Evolutionary conservation across 306 rosid species (phyloP), one percentile per base, ranked within the genome.

Genomic region (Chamaecrista fasciculata): DNA sequence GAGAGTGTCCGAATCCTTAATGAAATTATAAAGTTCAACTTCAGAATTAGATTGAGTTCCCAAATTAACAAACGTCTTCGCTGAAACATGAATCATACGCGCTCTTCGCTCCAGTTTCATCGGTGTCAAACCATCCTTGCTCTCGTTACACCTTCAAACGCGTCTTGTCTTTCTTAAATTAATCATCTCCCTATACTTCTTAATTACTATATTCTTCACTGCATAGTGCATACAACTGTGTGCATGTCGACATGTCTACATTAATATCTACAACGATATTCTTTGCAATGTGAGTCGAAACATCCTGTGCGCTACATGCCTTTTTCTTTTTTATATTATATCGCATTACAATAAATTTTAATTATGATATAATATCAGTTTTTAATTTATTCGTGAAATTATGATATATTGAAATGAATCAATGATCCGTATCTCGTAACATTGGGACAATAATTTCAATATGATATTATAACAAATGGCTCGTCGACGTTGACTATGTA

Each of bases 71-170:
- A 46, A n/a, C 3, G 16, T n/a, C 49, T 43, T 43, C 46, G n/a
- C 3, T 11, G 46, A 12, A 11, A 40, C 2, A 37, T 0, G 24
- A 8, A 2, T 33, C 18, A 37, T 49, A 66, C 73, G 60, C 68
- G 81, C 48, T 55, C 19, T 55, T 28, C 67, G 64, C 67, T 44
- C 53, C 24, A 20, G 0, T 47, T 40, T 19, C 10, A 19, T 48
- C 69, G 36, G 76, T 56, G 73, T 47, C 76, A 47, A 24, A 46
- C 24, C 59, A 4, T 8, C 19, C 16, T 36, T 10, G 53, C 39
- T 11, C 16, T 36, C 15, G 53, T 24, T 11, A 42, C 51, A 15
- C 12, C 34, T 49, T 18, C 14, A 34, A 19, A 28, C 43, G 50
- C 62, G 37, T 70, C 36, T 59, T 34, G 26, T 19, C 63, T 44